Percentiles rank a stretch among this genome's conserved stretches.
Evolutionary conservation across 2,329 filamentous ascomycete genomes (phyloP).

Genomic region (Colletotrichum orchidophilum): DNA sequence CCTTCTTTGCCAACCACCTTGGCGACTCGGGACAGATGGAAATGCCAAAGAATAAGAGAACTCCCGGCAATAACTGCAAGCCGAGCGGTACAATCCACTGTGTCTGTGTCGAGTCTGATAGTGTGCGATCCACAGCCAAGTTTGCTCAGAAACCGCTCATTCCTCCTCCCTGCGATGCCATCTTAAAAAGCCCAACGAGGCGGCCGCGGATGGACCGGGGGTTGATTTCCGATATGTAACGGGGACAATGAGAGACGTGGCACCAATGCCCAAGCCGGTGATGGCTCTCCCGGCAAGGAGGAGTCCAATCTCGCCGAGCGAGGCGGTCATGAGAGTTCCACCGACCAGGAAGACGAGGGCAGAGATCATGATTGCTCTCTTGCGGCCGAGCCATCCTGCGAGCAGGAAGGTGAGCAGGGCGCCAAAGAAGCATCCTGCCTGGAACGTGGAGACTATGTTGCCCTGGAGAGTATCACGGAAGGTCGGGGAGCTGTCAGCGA

Average conservation of each 20-base stretch:
- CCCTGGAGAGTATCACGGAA: constrained; percentile 33
- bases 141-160: constrained; percentile 56
- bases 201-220: constrained; percentile 61
- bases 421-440: constrained; percentile 65
- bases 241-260: constrained; percentile 61
- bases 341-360: constrained; percentile 59
- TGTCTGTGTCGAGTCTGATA: constrained; percentile 24
- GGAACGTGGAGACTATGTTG: constrained; percentile 57
- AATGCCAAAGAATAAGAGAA: constrained; percentile 46
- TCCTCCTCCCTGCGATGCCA: constrained; percentile 60
- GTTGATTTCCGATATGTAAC: constrained; percentile 68
- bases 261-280: constrained; percentile 59
- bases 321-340: constrained; percentile 51
- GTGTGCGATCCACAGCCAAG: constrained; percentile 41
- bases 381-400: constrained; percentile 65
- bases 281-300: constrained; percentile 65
- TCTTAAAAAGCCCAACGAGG: constrained; percentile 60
- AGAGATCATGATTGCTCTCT: constrained; percentile 60
- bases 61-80: constrained; percentile 50
- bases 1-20: constrained; percentile 44
- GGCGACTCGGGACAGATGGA: constrained; percentile 49
- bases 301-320: constrained; percentile 55
- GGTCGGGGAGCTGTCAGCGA: constrained; percentile 15
- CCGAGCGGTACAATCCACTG: constrained; percentile 55
- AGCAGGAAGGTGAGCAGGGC: constrained; percentile 62